Evolutionary conservation across 768 basidiomycete species (phyloP), one percentile per base, ranked within the genome.

Genomic region (Suillus ampliporus): DNA sequence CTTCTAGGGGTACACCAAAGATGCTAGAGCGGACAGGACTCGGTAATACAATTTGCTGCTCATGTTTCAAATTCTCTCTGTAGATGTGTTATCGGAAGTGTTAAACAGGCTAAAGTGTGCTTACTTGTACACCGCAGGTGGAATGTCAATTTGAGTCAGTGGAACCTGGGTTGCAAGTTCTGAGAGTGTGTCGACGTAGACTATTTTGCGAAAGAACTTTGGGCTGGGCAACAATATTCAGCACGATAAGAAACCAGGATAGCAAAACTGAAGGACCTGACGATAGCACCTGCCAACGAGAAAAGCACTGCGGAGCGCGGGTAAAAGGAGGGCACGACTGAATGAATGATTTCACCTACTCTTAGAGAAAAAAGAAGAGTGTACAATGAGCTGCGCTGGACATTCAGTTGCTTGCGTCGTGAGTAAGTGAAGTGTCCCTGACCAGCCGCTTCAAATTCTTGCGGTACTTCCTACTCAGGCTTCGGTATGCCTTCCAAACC

Each of bases 401-500:
- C 11, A 34, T 38, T 47, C 17, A 41, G 11, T 10, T 58, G 40
- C 23, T 14, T 26, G 31, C 11, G 60, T 38, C 21, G 23, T 70
- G n/a, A 71, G 66, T 43, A 37, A n/a, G 26, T 15, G 50, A 44
- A 54, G 10, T 38, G 37, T 57, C 14, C 74, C 89, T 60, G 64
- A 91, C 92, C 76, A 95, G 71, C 70, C 87, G 86, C 74, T 95
- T 95, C 62, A 95, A 75, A 70, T 95, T 93, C 79, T 95, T 95
- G 58, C 94, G 84, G 71, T 94, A 95, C 74, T 92, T 94, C 58
- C 90, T 81, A 71, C 83, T 92, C 50, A 91, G 78, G 69, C 89
- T 89, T 26, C 92, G 83, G 73, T 94, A 94, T 1, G 92, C 91
- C 70, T 91, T 94, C 93, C 93, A 95, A 11, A 95, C 84, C 94